Base-by-base conservation (phyloP, 805 yeast species). In the Starmera pachycereana region DNA sequence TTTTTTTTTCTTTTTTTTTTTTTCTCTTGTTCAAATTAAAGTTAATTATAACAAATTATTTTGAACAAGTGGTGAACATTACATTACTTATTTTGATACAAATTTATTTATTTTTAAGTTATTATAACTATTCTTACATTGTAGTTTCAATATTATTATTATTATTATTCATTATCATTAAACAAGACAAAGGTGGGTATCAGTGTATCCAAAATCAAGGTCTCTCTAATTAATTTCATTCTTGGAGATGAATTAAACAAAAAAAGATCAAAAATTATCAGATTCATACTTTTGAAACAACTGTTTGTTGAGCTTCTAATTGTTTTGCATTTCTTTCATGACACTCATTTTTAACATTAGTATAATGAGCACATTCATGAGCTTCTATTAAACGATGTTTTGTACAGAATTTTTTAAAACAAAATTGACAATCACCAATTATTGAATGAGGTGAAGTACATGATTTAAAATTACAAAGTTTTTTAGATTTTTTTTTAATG, bases 321-420 rank as follows among this genome's bases (percentile, higher is more conserved):
- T 76, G 76, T 57, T 71, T 61, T 39, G 83, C 84, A 52, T 78
- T 78, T 46, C 76, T 65, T 49, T 75, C 81, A 50, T 76, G 81
- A 37, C 76, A 76, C 40, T 63, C 70, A 41, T 71, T 77, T 56
- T 76, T 76, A 53, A 81, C 78, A 40, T 56, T 64, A 50, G 74
- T 77, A 45, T 78, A 68, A 22, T 79, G 82, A 35, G 66, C 66
- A 52, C 85, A 78, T 44, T 62, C 52, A 54, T 78, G 85, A 49
- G 74, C 72, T 56, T 78, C 85, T 46, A 78, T 59, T 42, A 78
- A 60, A 41, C 85, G 63, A 61, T 78, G 85, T 50, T 73, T 74
- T 11, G 83, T 77, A 50, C 85, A 78, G 51, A 72, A 78, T 56
- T 74, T 75, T 41, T 81, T 81, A 41, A 67, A 66, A 54, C 85